Base-by-base conservation (phyloP, 2,329 filamentous ascomycete species). In the Lasiodiplodia sp. region DNA sequence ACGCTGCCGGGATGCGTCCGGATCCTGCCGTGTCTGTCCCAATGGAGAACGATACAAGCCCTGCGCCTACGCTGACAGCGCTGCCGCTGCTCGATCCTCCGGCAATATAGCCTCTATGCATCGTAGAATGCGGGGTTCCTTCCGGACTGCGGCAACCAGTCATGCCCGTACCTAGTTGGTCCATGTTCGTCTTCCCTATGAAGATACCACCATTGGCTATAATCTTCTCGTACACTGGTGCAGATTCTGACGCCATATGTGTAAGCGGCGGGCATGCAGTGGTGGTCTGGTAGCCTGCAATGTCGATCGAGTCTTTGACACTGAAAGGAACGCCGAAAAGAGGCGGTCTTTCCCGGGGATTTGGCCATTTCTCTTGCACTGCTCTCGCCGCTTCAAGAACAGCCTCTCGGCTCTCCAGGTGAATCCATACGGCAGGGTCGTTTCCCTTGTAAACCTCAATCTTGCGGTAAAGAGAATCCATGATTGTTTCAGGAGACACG, bases 111-210 rank as follows among this genome's bases (percentile, higher is more conserved):
- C 82, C 76, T 49, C 78, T 76, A 72, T 82, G 77, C 74, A 81
- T 87, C 0, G 87, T 80, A 67, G 86, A 88, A 25, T 84, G 81
- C 1, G 87, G 84, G 23, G 82, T 84, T 2, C 87, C 88, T 70
- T 86, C 88, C 0, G 87, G 86, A 1, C 86, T 88, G 31, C 87
- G 83, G 57, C 85, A 86, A 18, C 87, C 88, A 14, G 84, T 86
- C 2, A 90, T 80, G 0, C 88, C 88, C 0, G 87, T 89, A 2
- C 87, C 88, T 4, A 90, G 81, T 75, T 90, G 87, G 73, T 90
- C 88, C 66, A 90, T 81, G 70, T 89, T 89, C 0, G 84, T 82
- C 73, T 89, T 90, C 40, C 86, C 87, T 3, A 90, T 79, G 58
- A 89, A 85, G 5, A 89, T 79, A 1, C 85, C 87, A 2, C 87